Evolutionary conservation across 352 stramenopile species (phyloP), one percentile per base, ranked within the genome.

Genomic region (Thraustotheca clavata): DNA sequence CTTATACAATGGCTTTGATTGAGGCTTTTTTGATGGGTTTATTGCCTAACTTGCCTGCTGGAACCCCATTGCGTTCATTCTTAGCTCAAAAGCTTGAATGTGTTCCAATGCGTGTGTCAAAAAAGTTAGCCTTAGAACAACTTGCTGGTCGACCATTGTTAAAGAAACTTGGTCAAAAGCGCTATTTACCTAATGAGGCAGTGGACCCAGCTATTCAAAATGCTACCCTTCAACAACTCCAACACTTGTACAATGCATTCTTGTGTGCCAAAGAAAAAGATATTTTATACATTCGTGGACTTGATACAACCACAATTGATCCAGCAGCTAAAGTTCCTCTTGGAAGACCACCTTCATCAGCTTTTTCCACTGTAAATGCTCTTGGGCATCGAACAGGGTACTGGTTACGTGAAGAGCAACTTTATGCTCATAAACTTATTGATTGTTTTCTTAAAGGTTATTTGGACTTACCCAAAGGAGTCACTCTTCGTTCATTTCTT

Each of bases 91-190:
- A 85, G 47, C 69, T 90, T 0, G 76, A 90, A 60, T 90, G 80
- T 67, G 78, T 88, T 48, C 80, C 80, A 26, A 89, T 89, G 80
- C 75, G 80, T 14, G 82, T 89, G 61, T 89, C 80, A 41, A 89
- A 89, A 76, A 89, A 89, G 66, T 67, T 89, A 26, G 68, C 43
- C 2, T 7, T 52, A 2, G 43, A 52, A 24, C 43, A 52, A 9
- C 43, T 52, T 18, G 43, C 43, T 24, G 43, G 43, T 31, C 43
- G 43, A 3, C 43, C 43, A 31, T 31, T 52, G 9, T 7, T 52
- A 11, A 52, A 52, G 34, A 52, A 52, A 7, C n/a, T 52, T 24
- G 43, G 43, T 1, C 43, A 52, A 7, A 52, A 52, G n/a, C 43
- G 43, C 14, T 52, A 52, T 31, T 24, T 52, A 11, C 43, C 43